A percentile compares a stretch with the other conserved stretches of the same genome.
Conservation (phyloP, 768 basidiomycete species). For the Tricholoma sp. region DNA sequence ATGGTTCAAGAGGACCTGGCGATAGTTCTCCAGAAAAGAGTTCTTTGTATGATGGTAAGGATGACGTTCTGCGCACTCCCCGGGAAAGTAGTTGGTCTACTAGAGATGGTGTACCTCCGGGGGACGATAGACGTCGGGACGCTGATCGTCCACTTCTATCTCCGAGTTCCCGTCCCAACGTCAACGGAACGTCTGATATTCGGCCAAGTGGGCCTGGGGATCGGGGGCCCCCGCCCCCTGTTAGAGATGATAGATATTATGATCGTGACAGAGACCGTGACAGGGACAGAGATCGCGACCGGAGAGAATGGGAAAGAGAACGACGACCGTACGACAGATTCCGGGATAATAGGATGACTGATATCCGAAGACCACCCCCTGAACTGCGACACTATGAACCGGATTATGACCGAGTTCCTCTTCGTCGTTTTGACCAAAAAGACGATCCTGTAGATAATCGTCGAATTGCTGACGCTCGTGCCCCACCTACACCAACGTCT, state of each 20-base stretch:
- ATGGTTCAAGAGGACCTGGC: slow-evolving; percentile 14
- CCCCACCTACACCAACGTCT: slow-evolving; percentile 13
- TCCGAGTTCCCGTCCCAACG: slow-evolving; percentile 9
- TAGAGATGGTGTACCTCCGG: slow-evolving; percentile 17
- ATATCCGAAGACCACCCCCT: slow-evolving; percentile 37
- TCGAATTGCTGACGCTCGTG: slow-evolving; percentile 29
- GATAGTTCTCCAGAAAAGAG: slow-evolving; percentile 21
- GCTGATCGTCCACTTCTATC: slow-evolving; percentile 16
- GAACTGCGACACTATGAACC: slow-evolving; percentile 47
- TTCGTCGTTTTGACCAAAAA: slow-evolving; percentile 21
- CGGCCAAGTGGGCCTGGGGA: slow-evolving; percentile 12
- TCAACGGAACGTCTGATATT: slow-evolving; percentile 11
- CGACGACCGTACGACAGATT: slow-evolving; percentile 29
- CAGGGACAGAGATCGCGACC: slow-evolving; percentile 31
- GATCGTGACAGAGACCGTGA: slow-evolving; percentile 35
- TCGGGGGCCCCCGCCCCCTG: slow-evolving; percentile 14
- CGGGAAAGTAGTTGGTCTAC: slow-evolving; percentile 24
- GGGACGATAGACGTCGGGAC: slow-evolving; percentile 29
- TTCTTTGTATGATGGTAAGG: slow-evolving; percentile 21
- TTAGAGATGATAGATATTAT: slow-evolving; percentile 26
- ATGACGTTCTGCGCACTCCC: slow-evolving; percentile 17
- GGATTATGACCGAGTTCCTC: slow-evolving; percentile 26
- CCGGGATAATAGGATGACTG: slow-evolving; percentile 16
- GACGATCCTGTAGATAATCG: slow-evolving; percentile 21
- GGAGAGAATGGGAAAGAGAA: slow-evolving; percentile 26